Percentiles rank a stretch among this genome's conserved stretches.
Evolutionary conservation across 345 rosid species (phyloP).

Genomic region (Heritiera littoralis): DNA sequence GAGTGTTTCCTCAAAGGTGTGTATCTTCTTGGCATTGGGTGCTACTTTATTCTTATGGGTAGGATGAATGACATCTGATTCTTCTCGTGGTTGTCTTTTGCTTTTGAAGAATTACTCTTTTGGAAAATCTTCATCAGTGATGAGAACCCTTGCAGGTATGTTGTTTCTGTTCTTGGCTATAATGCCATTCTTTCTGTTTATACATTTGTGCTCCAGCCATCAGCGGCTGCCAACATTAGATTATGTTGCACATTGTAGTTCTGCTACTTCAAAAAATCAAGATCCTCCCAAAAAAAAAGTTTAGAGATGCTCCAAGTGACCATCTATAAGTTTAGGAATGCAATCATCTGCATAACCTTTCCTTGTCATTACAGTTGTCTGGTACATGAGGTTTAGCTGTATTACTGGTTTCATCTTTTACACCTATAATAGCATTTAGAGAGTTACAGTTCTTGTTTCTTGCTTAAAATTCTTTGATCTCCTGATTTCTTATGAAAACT

Average conservation of each 20-base stretch:
- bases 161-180: conserved; percentile 1
- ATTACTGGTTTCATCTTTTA: neutral
- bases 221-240: neutral
- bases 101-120: conserved; percentile 83
- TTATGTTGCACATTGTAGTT: neutral
- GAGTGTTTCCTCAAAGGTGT: conserved; percentile 86
- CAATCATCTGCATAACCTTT: conserved; percentile 3
- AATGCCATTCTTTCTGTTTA: neutral
- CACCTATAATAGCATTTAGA: neutral
- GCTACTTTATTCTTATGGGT: neutral
- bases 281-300: neutral
- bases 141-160: conserved; percentile 93
- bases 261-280: neutral
- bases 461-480: neutral
- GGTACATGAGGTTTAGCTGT: neutral
- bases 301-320: neutral
- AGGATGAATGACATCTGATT: conserved; percentile 15
- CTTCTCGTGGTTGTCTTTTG: conserved; percentile 21
- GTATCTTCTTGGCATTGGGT: conserved; percentile 22
- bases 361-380: neutral
- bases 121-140: conserved; percentile 90
- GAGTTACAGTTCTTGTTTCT: neutral
- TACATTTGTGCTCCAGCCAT: neutral
- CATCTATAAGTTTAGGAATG: conserved; percentile 4
- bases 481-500: neutral